Base-by-base conservation (phyloP, 176 grass and related monocot species). In the Hordeum vulgare region DNA sequence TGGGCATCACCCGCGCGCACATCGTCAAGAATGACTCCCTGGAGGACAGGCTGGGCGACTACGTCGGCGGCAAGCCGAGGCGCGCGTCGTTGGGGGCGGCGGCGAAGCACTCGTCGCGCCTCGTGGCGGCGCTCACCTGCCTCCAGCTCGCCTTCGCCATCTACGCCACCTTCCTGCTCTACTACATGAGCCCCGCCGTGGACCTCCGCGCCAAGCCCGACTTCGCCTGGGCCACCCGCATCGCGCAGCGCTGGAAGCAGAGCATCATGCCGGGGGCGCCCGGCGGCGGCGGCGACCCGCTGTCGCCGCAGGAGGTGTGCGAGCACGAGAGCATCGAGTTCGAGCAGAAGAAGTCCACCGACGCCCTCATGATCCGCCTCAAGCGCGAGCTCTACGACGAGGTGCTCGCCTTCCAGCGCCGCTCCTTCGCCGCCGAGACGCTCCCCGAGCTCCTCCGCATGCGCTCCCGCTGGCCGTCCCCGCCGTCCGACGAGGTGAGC, bases 101-200 rank as follows among this genome's bases (percentile, higher is more conserved):
- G 12, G 80, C 80, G 15, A 87, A 82, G 87, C 54, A 87, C 66
- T 85, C 96, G 4, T 82, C 96, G 41, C 91, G 96, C 28, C 67
- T 95, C 0, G 89, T 98, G 31, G 83, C 83, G 0, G 31, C 62
- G 21, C 87, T 98, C 42, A 98, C 96, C 47, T 93, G 87, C 78
- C 89, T 98, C 41, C 96, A 98, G 75, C 84, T 98, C 11, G 91
- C 83, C 53, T 98, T 98, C 81, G 96, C 91, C 28, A 87, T 98
- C 66, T 98, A 98, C 76, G 96, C 96, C 57, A 98, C 96, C 29
- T 98, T 95, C 85, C 93, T 98, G 26, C 91, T 98, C 67, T 98
- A 98, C 87, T 98, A 92, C 93, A 98, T 98, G 96, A 98, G 89
- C 91, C 93, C 96, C 66, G 31, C 93, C 56, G 85, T 96, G 23